Evolutionary conservation across 345 rosid species (phyloP).

Genomic region (Bruguiera parviflora): DNA sequence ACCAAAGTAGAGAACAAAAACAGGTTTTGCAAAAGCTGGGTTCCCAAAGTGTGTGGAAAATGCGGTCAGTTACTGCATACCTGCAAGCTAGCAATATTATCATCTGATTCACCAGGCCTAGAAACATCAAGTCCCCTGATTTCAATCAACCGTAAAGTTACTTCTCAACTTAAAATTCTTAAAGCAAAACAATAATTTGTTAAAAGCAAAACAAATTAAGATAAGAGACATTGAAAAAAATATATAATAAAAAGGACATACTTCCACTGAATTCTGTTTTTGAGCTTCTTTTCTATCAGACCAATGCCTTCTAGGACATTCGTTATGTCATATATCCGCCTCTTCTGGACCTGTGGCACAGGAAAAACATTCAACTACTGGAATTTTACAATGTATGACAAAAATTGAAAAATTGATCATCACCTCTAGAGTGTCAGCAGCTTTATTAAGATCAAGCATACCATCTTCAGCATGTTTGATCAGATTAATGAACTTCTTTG

Average conservation of each 20-base stretch:
- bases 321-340: slow-evolving; percentile 96
- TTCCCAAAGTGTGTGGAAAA: neutral
- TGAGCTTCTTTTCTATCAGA: slow-evolving; percentile 92
- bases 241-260: slow-evolving; percentile 27
- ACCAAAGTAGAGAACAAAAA: neutral
- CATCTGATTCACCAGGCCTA: slow-evolving; percentile 73
- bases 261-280: slow-evolving; percentile 99
- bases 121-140: slow-evolving; percentile 88
- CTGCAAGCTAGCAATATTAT: slow-evolving; percentile 75
- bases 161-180: neutral
- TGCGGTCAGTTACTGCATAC: slow-evolving; percentile 32
- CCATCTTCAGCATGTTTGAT: slow-evolving; percentile 98
- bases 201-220: neutral
- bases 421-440: slow-evolving; percentile 94
- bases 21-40: slow-evolving; percentile 2
- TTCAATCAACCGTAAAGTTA: slow-evolving; percentile 21
- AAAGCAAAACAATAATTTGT: neutral
- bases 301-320: slow-evolving; percentile 99
- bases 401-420: slow-evolving; percentile 14
- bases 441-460: slow-evolving; percentile 88
- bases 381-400: neutral
- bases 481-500: slow-evolving; percentile 95
- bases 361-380: slow-evolving; percentile 25
- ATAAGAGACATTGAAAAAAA: neutral
- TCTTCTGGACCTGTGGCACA: slow-evolving; percentile 78